Evolutionary conservation across 2,329 filamentous ascomycete genomes (phyloP).

Genomic region (Trichoderma polysporum): DNA sequence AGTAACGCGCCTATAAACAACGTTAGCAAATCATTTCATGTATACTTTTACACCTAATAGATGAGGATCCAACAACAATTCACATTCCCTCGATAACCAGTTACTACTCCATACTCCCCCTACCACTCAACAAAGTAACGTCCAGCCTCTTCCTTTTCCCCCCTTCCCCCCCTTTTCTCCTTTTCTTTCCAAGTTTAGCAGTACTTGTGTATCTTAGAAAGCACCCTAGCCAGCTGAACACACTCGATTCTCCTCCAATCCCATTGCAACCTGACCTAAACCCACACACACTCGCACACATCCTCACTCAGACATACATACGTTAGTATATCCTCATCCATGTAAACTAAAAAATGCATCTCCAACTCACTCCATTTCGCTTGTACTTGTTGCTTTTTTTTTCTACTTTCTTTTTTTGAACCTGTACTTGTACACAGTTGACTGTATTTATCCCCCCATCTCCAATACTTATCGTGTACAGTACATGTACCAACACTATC

Average conservation of each 20-base stretch:
- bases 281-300: not conserved
- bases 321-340: not conserved
- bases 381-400: not conserved
- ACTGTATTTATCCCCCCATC: too few species aligned
- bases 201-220: too few species aligned
- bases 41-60: too few species aligned
- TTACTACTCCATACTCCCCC: too few species aligned
- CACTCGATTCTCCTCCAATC: not conserved
- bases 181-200: not conserved
- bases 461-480: not conserved
- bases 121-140: too few species aligned
- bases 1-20: too few species aligned
- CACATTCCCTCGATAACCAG: too few species aligned
- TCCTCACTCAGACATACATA: conserved; percentile 6
- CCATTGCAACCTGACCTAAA: not conserved
- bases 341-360: too few species aligned
- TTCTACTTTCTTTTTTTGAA: not conserved
- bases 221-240: conserved; percentile 6
- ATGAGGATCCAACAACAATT: too few species aligned
- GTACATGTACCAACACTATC: not conserved
- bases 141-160: not conserved
- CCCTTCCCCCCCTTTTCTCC: not conserved
- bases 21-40: too few species aligned
- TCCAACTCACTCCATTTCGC: not conserved
- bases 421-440: too few species aligned